These are phyloP conservation scores for Neurospora intermedia DNA, from an alignment of 495 filamentous ascomycete genomes.

Conservation along the genomic window DNA sequence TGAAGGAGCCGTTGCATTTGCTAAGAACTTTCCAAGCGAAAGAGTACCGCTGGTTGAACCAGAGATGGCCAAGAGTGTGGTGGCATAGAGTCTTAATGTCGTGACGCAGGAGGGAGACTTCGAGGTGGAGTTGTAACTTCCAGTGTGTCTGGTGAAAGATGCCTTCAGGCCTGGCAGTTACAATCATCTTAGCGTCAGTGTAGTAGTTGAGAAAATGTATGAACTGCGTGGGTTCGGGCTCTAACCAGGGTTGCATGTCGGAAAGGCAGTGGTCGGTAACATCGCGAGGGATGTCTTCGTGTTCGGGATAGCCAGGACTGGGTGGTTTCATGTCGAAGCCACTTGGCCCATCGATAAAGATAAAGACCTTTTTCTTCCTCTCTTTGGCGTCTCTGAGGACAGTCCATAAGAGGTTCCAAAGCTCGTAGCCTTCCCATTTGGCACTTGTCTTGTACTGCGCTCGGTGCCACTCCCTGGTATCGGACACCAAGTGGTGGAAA, in stretches of 20 bases:
- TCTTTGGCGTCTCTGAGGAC: too few relatives aligned
- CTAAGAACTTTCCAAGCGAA: neutral
- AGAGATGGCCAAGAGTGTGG: neutral
- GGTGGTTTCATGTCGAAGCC: too few relatives aligned
- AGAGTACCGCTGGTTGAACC: neutral
- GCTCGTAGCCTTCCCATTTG: too few relatives aligned
- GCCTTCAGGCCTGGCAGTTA: neutral
- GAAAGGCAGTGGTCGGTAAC: too few relatives aligned
- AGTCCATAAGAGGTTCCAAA: too few relatives aligned
- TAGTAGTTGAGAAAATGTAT: neutral
- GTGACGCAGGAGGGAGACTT: neutral
- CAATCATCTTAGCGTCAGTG: neutral
- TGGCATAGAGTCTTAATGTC: neutral
- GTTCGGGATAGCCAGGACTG: too few relatives aligned
- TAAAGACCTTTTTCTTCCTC: too few relatives aligned
- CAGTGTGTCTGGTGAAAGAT: neutral
- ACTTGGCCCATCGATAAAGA: too few relatives aligned
- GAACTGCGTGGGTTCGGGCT: neutral
- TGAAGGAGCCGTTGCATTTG: neutral
- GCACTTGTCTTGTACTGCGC: too few relatives aligned
- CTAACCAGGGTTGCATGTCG: neutral
- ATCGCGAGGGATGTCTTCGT: too few relatives aligned
- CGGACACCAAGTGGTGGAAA: too few relatives aligned
- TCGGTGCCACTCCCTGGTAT: too few relatives aligned
- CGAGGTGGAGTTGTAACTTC: neutral